Evolutionary conservation across 2,329 filamentous ascomycete species (phyloP).

Genomic region (Diaporthe citri): DNA sequence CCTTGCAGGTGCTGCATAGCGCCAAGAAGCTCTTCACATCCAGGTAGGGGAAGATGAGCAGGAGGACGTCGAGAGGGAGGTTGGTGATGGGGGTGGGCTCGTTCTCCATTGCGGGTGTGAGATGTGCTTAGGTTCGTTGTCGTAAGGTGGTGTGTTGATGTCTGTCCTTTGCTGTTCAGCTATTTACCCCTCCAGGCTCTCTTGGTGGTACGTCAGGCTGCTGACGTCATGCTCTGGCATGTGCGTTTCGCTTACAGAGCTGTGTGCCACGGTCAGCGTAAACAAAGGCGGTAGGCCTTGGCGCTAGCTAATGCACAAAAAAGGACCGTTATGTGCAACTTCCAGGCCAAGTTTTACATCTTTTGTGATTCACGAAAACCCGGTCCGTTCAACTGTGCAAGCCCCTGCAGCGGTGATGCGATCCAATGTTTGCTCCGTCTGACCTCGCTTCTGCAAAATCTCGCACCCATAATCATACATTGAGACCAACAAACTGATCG

Average conservation of each 20-base stretch:
- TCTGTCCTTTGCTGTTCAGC: neutral
- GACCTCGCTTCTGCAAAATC: neutral
- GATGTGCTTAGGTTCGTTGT: neutral
- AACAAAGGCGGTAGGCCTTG: no score
- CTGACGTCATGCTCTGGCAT: slow-evolving; percentile 10
- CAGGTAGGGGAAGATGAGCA: slow-evolving; percentile 19
- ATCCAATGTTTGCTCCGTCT: neutral
- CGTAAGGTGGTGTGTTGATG: neutral
- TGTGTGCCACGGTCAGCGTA: neutral
- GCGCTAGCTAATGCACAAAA: no score
- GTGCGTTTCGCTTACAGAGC: neutral
- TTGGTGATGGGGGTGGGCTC: neutral
- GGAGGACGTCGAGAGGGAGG: slow-evolving; percentile 17
- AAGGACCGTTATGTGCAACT: neutral
- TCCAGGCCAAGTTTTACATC: neutral
- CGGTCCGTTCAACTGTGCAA: neutral
- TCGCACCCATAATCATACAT: neutral
- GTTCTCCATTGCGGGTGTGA: neutral
- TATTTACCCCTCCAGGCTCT: neutral
- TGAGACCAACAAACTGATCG: neutral
- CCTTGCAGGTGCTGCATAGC: slow-evolving; percentile 17
- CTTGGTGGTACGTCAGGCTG: neutral
- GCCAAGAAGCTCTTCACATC: slow-evolving; percentile 15
- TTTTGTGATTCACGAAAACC: no score
- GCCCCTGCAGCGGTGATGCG: neutral